Conservation (phyloP, 2,329 filamentous ascomycete species). For the Chaetomium sp. region DNA sequence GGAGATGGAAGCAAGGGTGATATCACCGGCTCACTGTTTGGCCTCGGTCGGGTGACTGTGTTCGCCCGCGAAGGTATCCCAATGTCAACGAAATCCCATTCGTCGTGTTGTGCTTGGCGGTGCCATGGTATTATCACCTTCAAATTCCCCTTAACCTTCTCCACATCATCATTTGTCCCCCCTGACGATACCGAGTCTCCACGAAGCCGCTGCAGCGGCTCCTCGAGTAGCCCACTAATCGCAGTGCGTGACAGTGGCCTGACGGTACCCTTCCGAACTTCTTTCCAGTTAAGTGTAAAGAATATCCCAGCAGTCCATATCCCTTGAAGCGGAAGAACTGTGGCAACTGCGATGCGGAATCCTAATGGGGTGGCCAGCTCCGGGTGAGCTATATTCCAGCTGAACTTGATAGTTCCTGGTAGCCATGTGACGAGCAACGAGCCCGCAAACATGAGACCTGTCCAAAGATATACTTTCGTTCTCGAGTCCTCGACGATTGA, state of each 20-base stretch:
- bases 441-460: neutral
- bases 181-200: neutral
- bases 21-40: neutral
- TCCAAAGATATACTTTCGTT: neutral
- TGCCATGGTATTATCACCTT: neutral
- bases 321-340: neutral
- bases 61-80: neutral
- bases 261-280: neutral
- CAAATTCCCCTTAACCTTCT: neutral
- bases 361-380: neutral
- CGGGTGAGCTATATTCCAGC: neutral
- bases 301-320: neutral
- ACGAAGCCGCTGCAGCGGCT: neutral
- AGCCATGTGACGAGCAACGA: neutral
- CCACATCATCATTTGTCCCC: neutral
- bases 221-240: neutral
- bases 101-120: neutral
- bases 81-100: conserved; percentile 1
- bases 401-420: neutral
- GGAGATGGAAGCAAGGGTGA: neutral
- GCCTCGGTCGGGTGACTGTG: neutral
- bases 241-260: neutral
- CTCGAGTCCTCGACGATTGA: neutral
- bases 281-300: neutral
- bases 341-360: neutral